Conservation (phyloP, 2,329 filamentous ascomycete species). For the Exophiala calicioides region DNA sequence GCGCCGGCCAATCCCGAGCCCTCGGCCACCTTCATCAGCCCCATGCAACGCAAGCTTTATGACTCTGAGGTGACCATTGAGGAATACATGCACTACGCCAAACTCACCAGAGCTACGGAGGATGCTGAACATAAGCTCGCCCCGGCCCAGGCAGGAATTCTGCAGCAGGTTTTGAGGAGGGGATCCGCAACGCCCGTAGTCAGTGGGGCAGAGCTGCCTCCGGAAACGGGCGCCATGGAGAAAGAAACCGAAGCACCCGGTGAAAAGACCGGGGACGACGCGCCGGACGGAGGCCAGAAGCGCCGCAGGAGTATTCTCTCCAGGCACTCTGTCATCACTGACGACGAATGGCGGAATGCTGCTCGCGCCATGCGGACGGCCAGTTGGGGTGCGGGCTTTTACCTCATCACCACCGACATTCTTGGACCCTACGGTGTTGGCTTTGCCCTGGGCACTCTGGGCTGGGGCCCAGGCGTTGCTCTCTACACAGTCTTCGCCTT, state of each 20-base stretch:
- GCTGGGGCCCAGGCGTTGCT: constrained; percentile 49
- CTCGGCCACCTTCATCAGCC: too few relatives aligned
- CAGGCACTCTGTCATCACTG: constrained; percentile 10
- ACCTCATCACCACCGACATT: constrained; percentile 53
- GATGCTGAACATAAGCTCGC: constrained; percentile 18
- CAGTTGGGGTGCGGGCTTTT: constrained; percentile 49
- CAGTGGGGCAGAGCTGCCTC: constrained; percentile 1
- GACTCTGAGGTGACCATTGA: constrained; percentile 38
- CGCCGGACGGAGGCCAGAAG: not conserved
- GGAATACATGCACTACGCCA: constrained; percentile 45
- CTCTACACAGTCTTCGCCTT: constrained; percentile 50
- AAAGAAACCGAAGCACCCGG: constrained; percentile 2
- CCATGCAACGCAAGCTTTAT: too few relatives aligned
- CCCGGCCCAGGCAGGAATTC: constrained; percentile 4
- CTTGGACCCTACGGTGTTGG: constrained; percentile 47
- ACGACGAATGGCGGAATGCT: constrained; percentile 50
- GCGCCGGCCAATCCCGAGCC: too few relatives aligned
- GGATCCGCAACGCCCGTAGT: not conserved
- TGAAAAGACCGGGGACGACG: not conserved
- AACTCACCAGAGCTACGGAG: constrained; percentile 39
- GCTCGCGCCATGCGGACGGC: constrained; percentile 51
- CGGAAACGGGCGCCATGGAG: not conserved
- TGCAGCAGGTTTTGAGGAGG: constrained; percentile 17
- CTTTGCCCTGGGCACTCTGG: constrained; percentile 38
- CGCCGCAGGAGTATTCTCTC: constrained; percentile 12